Percentiles rank a stretch among this genome's conserved stretches.
Conservation (phyloP, 441 rosid genomes). For the Corymbia calophylla region DNA sequence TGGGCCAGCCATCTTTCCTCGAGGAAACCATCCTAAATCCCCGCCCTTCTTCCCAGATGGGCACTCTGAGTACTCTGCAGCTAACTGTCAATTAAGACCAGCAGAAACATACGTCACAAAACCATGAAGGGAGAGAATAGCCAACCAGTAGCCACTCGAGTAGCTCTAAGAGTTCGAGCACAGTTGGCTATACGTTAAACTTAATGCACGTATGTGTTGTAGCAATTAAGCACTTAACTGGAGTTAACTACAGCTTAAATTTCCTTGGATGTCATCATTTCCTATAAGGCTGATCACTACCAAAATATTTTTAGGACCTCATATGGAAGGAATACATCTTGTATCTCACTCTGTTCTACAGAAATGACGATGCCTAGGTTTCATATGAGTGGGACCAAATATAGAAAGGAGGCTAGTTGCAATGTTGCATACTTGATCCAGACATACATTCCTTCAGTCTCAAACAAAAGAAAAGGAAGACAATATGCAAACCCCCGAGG, state of each 20-base stretch:
- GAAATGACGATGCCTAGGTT: background rate
- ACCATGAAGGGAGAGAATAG: background rate
- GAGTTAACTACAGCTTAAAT: background rate
- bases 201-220: background rate
- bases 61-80: conserved; percentile 91
- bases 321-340: background rate
- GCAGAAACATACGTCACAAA: background rate
- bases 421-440: background rate
- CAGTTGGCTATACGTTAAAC: background rate
- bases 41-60: conserved; percentile 98
- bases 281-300: background rate
- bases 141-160: background rate
- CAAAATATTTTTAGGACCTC: background rate
- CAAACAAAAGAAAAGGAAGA: background rate
- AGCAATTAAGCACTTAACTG: background rate
- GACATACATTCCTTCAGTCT: background rate
- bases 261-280: background rate
- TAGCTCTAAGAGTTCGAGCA: background rate
- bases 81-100: conserved; percentile 34
- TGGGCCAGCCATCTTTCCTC: conserved; percentile 98
- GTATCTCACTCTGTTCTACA: background rate
- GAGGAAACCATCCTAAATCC: conserved; percentile 97
- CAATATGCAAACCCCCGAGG: background rate
- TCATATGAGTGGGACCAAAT: background rate
- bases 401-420: background rate